Evolutionary conservation across 192 early-diverging fungal genomes (phyloP).

Genomic region (Lunasporangiospora selenospora): DNA sequence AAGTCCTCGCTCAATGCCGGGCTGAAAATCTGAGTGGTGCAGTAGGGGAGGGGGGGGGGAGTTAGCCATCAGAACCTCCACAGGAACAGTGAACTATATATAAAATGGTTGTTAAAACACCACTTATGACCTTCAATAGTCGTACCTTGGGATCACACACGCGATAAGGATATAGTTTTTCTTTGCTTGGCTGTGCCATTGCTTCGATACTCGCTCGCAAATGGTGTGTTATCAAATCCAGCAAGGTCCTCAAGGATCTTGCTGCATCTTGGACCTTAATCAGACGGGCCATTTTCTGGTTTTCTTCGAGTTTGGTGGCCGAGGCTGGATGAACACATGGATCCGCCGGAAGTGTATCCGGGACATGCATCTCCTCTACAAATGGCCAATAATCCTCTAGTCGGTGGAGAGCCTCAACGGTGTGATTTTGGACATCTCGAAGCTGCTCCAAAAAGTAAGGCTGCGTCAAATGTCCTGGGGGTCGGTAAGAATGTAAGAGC

Average conservation of each 20-base stretch:
- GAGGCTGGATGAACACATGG: too few relatives aligned
- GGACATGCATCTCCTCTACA: too few relatives aligned
- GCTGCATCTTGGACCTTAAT: conserved; percentile 18
- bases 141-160: conserved; percentile 44
- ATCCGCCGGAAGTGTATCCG: too few relatives aligned
- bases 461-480: conserved; percentile 40
- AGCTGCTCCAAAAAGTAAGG: conserved; percentile 42
- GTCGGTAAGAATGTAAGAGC: conserved; percentile 12
- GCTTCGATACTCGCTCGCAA: conserved; percentile 32
- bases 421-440: conserved; percentile 40
- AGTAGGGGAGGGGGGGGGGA: neutral
- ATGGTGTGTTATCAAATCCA: conserved; percentile 30
- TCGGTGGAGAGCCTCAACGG: conserved; percentile 11
- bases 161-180: conserved; percentile 36
- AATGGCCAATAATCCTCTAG: conserved; percentile 38
- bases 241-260: conserved; percentile 19
- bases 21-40: conserved; percentile 28
- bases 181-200: conserved; percentile 38
- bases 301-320: too few relatives aligned
- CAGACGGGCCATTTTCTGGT: too few relatives aligned
- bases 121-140: too few relatives aligned
- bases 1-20: conserved; percentile 45
- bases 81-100: too few relatives aligned
- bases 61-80: too few relatives aligned
- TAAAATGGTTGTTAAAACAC: too few relatives aligned